Percentiles rank a stretch among this genome's conserved stretches.
Evolutionary conservation across 23 red algal species (phyloP).

Genomic region (Gracilariopsis chorda): DNA sequence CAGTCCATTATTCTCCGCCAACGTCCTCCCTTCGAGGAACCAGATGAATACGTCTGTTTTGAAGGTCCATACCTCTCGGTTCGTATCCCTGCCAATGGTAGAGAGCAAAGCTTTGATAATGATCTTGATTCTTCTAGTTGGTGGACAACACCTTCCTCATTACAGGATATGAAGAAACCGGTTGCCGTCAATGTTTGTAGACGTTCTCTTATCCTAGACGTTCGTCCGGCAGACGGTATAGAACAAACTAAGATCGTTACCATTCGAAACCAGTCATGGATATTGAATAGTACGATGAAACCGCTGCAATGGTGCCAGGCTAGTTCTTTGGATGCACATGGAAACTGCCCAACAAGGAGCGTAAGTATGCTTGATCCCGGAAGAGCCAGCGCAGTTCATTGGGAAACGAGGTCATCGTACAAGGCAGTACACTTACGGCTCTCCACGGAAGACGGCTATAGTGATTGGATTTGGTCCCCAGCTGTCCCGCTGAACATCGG

Average conservation of each 20-base stretch:
- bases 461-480: slow-evolving; percentile 92
- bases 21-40: slow-evolving; percentile 22
- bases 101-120: background rate
- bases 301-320: slow-evolving; percentile 85
- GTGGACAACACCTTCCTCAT: slow-evolving; percentile 52
- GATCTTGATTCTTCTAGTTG: slow-evolving; percentile 21
- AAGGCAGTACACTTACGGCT: slow-evolving; percentile 44
- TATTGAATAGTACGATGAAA: slow-evolving; percentile 70
- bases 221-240: slow-evolving; percentile 33
- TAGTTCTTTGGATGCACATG: slow-evolving; percentile 35
- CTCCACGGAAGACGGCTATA: slow-evolving; percentile 29
- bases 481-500: slow-evolving; percentile 71
- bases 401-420: slow-evolving; percentile 49
- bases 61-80: slow-evolving; percentile 53
- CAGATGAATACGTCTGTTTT: slow-evolving; percentile 53
- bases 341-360: slow-evolving; percentile 32
- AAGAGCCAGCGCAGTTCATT: slow-evolving; percentile 52
- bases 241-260: slow-evolving; percentile 52
- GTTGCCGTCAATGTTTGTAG: slow-evolving; percentile 32
- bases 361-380: slow-evolving; percentile 57
- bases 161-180: slow-evolving; percentile 65
- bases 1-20: slow-evolving; percentile 33
- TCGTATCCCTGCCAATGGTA: background rate
- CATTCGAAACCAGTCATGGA: slow-evolving; percentile 72
- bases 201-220: slow-evolving; percentile 45